phyloP scores from a whole-genome alignment of 2,329 filamentous ascomycete genomes.

The Penicillium brevicompactum region DNA sequence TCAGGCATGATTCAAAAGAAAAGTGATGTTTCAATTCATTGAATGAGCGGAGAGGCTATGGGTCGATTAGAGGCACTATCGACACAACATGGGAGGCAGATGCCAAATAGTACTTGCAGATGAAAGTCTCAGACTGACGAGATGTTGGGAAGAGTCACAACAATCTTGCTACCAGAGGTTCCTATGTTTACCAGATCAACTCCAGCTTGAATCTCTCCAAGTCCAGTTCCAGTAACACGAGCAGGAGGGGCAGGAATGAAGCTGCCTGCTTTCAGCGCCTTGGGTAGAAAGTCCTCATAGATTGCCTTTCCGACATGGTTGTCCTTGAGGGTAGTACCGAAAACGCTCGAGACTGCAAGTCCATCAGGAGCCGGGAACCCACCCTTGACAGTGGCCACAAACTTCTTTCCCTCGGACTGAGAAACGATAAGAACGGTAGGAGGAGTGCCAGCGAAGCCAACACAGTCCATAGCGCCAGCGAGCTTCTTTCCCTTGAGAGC shows the following conservation, averaged over 20 bases:
- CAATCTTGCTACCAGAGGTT: no score
- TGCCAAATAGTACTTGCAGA: no score
- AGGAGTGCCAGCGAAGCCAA: not conserved
- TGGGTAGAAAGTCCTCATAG: slow-evolving; percentile 35
- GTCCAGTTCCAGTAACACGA: slow-evolving; percentile 24
- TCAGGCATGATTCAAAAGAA: no score
- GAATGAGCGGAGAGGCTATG: no score
- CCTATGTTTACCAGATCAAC: not conserved
- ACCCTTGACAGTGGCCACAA: not conserved
- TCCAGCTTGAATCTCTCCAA: not conserved
- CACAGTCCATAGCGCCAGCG: slow-evolving; percentile 27
- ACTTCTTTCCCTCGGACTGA: not conserved
- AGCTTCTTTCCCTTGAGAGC: slow-evolving; percentile 25
- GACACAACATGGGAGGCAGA: no score
- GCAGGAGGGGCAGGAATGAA: slow-evolving; percentile 37
- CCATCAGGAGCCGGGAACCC: slow-evolving; percentile 3
- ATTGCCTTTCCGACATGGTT: slow-evolving; percentile 31
- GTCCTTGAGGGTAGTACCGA: slow-evolving; percentile 3
- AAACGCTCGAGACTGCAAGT: slow-evolving; percentile 2
- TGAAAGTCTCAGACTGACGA: no score
- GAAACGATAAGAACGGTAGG: not conserved
- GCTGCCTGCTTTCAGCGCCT: slow-evolving; percentile 30
- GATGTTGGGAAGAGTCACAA: no score
- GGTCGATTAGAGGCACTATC: no score
- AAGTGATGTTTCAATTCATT: no score